Conservation (phyloP, 139 green algal species). For the Chlorella sorokiniana region DNA sequence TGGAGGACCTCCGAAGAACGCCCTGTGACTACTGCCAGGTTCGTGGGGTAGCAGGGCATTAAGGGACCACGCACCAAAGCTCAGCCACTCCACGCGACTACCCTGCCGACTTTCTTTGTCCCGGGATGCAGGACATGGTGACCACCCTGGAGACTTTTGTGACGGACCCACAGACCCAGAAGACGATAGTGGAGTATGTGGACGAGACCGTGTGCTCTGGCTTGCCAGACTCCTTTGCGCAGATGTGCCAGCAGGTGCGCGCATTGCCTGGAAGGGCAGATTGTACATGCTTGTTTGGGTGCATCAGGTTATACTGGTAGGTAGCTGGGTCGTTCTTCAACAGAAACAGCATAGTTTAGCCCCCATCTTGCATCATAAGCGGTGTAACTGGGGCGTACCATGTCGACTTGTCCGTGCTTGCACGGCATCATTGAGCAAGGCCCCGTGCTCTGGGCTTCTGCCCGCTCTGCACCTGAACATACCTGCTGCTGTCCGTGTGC, state of each 20-base stretch:
- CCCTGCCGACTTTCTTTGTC: background rate
- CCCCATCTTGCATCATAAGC: no score
- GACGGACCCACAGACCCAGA: conserved; percentile 27
- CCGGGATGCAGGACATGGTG: conserved; percentile 24
- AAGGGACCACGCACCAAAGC: no score
- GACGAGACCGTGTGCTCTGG: conserved; percentile 3
- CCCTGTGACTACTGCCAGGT: conserved; percentile 24
- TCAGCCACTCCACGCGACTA: background rate
- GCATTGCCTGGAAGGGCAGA: no score
- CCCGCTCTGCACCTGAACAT: background rate
- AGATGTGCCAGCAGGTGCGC: conserved; percentile 25
- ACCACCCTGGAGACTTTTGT: conserved; percentile 2
- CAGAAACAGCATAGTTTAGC: no score
- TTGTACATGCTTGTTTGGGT: no score
- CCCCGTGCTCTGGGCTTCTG: no score
- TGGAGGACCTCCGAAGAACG: background rate
- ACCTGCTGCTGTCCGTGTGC: background rate
- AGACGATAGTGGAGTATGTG: background rate
- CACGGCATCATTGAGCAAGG: background rate
- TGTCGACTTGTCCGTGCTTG: background rate
- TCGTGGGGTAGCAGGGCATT: background rate
- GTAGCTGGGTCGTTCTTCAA: no score
- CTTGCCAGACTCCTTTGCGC: conserved; percentile 10
- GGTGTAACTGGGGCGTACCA: no score
- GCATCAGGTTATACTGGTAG: no score